Conservation (phyloP, 2,329 filamentous ascomycete species). For the Xylariaceae sp. region DNA sequence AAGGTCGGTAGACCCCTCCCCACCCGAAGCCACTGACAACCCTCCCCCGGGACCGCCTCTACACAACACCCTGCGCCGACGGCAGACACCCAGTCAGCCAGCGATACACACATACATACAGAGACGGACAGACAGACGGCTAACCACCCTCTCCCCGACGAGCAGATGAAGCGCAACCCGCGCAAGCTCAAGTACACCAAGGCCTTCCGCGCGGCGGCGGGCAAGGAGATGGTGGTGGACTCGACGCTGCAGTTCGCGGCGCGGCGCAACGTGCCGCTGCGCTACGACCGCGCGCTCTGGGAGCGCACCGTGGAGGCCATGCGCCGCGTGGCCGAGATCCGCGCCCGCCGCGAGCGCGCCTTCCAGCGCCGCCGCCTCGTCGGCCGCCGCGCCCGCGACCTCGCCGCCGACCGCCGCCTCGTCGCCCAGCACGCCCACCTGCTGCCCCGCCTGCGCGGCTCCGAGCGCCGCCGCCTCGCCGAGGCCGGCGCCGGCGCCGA, state of each 20-base stretch:
- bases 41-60: too few species aligned
- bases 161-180: constrained; percentile 97
- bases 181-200: constrained; percentile 90
- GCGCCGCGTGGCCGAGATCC: constrained; percentile 82
- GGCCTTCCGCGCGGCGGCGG: constrained; percentile 75
- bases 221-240: constrained; percentile 79
- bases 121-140: too few species aligned
- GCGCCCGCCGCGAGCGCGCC: constrained; percentile 64
- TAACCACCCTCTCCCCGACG: constrained; percentile 40
- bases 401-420: constrained; percentile 74
- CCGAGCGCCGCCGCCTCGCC: constrained; percentile 49
- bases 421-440: constrained; percentile 90
- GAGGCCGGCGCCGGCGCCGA: constrained; percentile 33
- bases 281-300: constrained; percentile 91
- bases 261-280: constrained; percentile 86
- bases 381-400: constrained; percentile 77
- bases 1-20: too few species aligned
- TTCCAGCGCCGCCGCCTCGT: constrained; percentile 94
- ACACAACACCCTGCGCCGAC: too few species aligned
- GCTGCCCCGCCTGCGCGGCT: constrained; percentile 63
- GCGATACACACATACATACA: too few species aligned
- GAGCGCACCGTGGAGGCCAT: constrained; percentile 85
- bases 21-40: too few species aligned
- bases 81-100: too few species aligned
- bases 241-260: constrained; percentile 86